Percentiles rank a stretch among this genome's conserved stretches.
These are phyloP conservation scores for Balakata baccata DNA, from an alignment of 345 rosid genomes.

Conservation along the genomic window DNA sequence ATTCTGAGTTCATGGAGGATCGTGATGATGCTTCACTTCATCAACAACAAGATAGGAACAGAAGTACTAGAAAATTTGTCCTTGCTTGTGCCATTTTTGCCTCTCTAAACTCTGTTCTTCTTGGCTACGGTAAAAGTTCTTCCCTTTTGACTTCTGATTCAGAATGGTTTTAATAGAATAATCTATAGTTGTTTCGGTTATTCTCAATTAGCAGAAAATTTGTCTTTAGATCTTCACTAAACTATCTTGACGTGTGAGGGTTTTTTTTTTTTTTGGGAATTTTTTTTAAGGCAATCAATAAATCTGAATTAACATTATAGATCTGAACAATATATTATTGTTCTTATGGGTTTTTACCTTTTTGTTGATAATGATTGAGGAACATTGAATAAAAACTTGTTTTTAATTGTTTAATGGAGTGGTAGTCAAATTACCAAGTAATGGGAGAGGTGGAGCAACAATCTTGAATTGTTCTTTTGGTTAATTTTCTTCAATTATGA, in stretches of 20 bases:
- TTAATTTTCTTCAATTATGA: slow-evolving; percentile 4
- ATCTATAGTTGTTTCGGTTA: too few relatives aligned
- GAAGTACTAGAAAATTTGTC: slow-evolving; percentile 26
- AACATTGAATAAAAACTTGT: background rate
- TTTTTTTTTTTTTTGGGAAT: background rate
- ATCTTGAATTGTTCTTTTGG: background rate
- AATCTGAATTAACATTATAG: background rate
- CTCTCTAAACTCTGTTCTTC: slow-evolving; percentile 83
- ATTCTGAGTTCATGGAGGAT: slow-evolving; percentile 36
- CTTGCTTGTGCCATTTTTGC: slow-evolving; percentile 82
- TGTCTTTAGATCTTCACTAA: background rate
- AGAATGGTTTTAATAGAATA: background rate
- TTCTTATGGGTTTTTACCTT: too few relatives aligned
- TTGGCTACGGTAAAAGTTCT: slow-evolving; percentile 66
- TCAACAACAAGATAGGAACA: slow-evolving; percentile 15
- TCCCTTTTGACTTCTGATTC: background rate
- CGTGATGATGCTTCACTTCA: slow-evolving; percentile 16
- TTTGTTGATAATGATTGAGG: background rate
- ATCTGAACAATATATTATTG: background rate
- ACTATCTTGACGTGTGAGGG: background rate
- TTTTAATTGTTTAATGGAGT: background rate
- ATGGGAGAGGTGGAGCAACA: background rate
- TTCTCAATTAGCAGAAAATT: background rate
- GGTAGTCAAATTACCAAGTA: background rate
- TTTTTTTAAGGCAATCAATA: background rate